Evolutionary conservation across 331 rosid genomes (phyloP).

Genomic region (Quercus lobata): DNA sequence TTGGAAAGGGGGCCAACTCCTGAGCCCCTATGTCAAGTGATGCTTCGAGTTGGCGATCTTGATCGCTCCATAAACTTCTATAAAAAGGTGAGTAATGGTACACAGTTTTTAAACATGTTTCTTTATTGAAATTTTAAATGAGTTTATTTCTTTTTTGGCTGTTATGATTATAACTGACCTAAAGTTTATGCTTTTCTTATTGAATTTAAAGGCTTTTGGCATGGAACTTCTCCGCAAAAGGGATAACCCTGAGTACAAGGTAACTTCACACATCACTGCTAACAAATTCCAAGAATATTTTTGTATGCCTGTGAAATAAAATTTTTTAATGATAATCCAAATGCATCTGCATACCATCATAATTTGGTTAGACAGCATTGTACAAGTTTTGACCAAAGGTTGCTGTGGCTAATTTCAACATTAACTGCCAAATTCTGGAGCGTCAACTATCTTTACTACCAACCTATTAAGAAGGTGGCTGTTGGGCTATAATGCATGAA

Average conservation of each 20-base stretch:
- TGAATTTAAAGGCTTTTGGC: conserved; percentile 63
- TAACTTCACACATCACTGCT: conserved; percentile 12
- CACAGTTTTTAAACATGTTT: neutral
- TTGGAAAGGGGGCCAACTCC: conserved; percentile 81
- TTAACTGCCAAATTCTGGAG: too few relatives aligned
- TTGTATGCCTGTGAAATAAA: neutral
- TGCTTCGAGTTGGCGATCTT: conserved; percentile 95
- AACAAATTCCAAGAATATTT: neutral
- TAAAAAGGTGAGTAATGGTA: conserved; percentile 56
- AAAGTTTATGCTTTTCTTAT: too few relatives aligned
- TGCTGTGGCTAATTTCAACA: too few relatives aligned
- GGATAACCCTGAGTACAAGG: conserved; percentile 91
- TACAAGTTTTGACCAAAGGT: too few relatives aligned
- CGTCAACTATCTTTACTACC: too few relatives aligned
- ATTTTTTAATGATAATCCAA: neutral
- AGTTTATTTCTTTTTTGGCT: neutral
- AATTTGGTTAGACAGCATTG: too few relatives aligned
- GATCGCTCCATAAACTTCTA: conserved; percentile 85
- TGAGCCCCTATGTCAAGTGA: conserved; percentile 89
- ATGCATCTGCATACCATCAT: too few relatives aligned
- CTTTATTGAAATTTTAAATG: neutral
- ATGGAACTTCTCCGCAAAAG: conserved; percentile 83
- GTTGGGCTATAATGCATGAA: too few relatives aligned
- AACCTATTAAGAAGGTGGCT: too few relatives aligned
- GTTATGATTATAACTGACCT: too few relatives aligned